A percentile compares a stretch with the other conserved stretches of the same genome.
Conservation (phyloP, 2,329 filamentous ascomycete genomes). For the Arthrinium puccinioides region DNA sequence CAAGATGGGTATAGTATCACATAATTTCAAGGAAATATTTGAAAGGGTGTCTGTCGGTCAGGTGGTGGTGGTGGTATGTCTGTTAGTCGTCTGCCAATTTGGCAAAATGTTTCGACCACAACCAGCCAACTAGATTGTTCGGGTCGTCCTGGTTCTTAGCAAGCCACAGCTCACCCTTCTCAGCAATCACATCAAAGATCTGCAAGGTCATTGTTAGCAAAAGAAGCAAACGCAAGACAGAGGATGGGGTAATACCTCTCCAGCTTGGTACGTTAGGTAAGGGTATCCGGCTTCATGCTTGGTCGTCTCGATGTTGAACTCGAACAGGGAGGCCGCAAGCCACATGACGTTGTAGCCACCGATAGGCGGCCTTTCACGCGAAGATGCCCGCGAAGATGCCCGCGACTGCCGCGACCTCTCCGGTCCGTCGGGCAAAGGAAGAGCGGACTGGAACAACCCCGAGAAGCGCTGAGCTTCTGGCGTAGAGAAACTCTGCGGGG, state of each 20-base stretch:
- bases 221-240: background rate
- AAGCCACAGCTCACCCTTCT: conserved; percentile 96
- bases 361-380: conserved; percentile 46
- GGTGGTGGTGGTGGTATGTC: background rate
- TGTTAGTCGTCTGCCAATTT: conserved; percentile 45
- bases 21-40: conserved; percentile 15
- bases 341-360: conserved; percentile 71
- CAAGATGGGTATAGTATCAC: conserved; percentile 1
- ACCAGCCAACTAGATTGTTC: conserved; percentile 78
- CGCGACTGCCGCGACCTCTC: conserved; percentile 48
- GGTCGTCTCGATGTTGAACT: conserved; percentile 92
- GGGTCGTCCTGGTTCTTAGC: conserved; percentile 94
- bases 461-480: conserved; percentile 49
- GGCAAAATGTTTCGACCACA: conserved; percentile 98
- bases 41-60: too few species aligned
- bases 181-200: conserved; percentile 87
- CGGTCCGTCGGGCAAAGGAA: conserved; percentile 67
- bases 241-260: conserved; percentile 60
- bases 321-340: conserved; percentile 87
- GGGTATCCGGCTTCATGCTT: conserved; percentile 92
- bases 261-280: conserved; percentile 90
- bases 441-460: conserved; percentile 77
- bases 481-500: conserved; percentile 25
- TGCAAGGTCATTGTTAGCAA: conserved; percentile 21
- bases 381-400: conserved; percentile 53